These are phyloP conservation scores for Uronychia setigera DNA, from an alignment of 73 alveolate genomes.

Conservation along the genomic window DNA sequence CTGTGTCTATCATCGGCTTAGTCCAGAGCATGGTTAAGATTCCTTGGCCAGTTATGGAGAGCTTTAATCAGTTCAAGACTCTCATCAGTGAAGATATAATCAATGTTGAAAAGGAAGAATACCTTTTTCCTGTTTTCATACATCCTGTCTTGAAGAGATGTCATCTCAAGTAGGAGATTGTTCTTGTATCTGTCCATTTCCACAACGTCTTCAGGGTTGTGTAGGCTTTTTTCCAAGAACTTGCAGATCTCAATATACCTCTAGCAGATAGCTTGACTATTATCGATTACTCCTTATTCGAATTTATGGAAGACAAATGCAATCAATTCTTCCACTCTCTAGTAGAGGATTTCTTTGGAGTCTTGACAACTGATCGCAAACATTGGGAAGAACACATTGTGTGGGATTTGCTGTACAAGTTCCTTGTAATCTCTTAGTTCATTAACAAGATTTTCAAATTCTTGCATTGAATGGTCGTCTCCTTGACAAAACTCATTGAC, in stretches of 20 bases:
- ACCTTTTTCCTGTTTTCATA: conserved; percentile 48
- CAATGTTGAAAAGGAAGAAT: conserved; percentile 41
- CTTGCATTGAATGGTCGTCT: conserved; percentile 33
- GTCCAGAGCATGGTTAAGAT: conserved; percentile 42
- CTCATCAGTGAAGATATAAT: conserved; percentile 51
- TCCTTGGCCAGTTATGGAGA: conserved; percentile 53
- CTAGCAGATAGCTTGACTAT: conserved; percentile 38
- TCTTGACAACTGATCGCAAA: conserved; percentile 31
- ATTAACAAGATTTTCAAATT: conserved; percentile 24
- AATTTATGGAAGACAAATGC: conserved; percentile 25
- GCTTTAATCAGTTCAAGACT: conserved; percentile 31
- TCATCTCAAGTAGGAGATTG: conserved; percentile 49
- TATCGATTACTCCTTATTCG: conserved; percentile 27
- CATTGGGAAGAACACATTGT: conserved; percentile 58
- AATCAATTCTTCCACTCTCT: conserved; percentile 21
- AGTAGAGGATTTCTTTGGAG: conserved; percentile 27
- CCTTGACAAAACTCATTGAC: conserved; percentile 17
- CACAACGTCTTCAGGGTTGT: conserved; percentile 61
- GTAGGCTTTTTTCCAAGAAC: conserved; percentile 28
- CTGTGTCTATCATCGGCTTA: conserved; percentile 40
- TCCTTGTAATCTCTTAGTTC: conserved; percentile 42
- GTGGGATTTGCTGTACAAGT: conserved; percentile 30
- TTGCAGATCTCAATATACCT: conserved; percentile 36
- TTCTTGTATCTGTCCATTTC: conserved; percentile 62
- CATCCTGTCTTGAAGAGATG: conserved; percentile 36